Evolutionary conservation across 495 filamentous ascomycete species (phyloP).

Genomic region (Xylaria longipes): DNA sequence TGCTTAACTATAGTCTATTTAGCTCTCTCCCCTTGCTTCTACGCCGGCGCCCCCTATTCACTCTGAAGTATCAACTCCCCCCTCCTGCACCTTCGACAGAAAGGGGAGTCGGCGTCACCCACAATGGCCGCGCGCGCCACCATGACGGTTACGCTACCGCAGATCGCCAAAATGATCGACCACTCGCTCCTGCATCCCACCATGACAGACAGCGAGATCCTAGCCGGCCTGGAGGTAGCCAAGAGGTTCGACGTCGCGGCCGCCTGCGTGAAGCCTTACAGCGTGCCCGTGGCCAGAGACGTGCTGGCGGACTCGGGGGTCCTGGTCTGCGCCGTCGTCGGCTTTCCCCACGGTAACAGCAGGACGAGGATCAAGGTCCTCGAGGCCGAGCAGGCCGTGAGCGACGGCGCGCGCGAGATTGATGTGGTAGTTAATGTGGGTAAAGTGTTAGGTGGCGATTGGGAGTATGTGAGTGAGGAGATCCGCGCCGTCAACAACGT

Average conservation of each 20-base stretch:
- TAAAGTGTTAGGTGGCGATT: conserved; percentile 62
- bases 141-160: conserved; percentile 57
- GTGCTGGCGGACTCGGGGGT: conserved; percentile 57
- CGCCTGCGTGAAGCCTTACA: conserved; percentile 63
- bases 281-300: conserved; percentile 54
- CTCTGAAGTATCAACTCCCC: background rate
- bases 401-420: conserved; percentile 58
- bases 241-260: conserved; percentile 58
- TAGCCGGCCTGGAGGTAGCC: conserved; percentile 54
- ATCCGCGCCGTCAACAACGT: conserved; percentile 56
- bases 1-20: background rate
- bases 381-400: conserved; percentile 56
- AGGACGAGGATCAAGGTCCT: conserved; percentile 59
- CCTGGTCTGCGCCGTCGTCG: conserved; percentile 60
- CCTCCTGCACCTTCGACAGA: background rate
- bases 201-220: conserved; percentile 62
- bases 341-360: conserved; percentile 65
- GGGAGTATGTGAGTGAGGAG: conserved; percentile 60
- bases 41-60: background rate
- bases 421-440: conserved; percentile 67
- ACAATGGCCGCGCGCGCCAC: conserved; percentile 36
- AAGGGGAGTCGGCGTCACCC: background rate
- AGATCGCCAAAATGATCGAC: conserved; percentile 65
- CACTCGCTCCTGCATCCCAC: conserved; percentile 67
- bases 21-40: background rate